phyloP scores from a whole-genome alignment of 1,139 yeast genomes.

The Debaryomyces psychrophilus region DNA sequence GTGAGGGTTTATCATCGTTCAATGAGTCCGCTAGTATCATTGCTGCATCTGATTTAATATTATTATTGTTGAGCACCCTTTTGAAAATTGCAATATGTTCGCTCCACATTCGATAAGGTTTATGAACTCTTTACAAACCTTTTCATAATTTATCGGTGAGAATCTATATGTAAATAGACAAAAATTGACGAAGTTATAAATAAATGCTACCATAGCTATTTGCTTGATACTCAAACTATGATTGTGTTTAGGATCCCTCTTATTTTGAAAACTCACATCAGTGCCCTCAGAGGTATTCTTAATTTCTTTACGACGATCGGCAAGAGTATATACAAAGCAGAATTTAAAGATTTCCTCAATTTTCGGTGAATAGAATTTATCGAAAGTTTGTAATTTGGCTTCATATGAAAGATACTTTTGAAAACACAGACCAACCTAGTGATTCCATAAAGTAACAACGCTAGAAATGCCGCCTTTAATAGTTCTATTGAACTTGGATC shows the following conservation, averaged over 20 bases:
- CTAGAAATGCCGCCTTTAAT: not conserved
- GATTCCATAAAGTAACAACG: not conserved
- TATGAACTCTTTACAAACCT: constrained; percentile 17
- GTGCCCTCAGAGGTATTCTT: not conserved
- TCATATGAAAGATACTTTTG: not conserved
- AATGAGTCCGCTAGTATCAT: constrained; percentile 10
- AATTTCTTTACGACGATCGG: not conserved
- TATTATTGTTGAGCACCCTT: not conserved
- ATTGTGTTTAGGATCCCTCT: not conserved
- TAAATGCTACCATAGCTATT: constrained; percentile 16
- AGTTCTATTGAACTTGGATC: not conserved
- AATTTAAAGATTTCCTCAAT: constrained; percentile 17
- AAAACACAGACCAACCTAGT: not conserved
- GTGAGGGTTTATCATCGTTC: not conserved
- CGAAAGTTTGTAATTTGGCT: too few species aligned
- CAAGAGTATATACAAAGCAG: constrained; percentile 14
- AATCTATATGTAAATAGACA: constrained; percentile 7
- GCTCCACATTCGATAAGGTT: constrained; percentile 21
- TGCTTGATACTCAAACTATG: constrained; percentile 13
- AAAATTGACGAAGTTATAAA: constrained; percentile 12
- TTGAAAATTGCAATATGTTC: constrained; percentile 7
- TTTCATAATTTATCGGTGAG: constrained; percentile 14
- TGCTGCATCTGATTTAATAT: constrained; percentile 10
- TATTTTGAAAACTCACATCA: not conserved
- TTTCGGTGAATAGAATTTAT: constrained; percentile 19